phyloP scores from a whole-genome alignment of 2,329 filamentous ascomycete genomes.

The Colletotrichum liriopes region DNA sequence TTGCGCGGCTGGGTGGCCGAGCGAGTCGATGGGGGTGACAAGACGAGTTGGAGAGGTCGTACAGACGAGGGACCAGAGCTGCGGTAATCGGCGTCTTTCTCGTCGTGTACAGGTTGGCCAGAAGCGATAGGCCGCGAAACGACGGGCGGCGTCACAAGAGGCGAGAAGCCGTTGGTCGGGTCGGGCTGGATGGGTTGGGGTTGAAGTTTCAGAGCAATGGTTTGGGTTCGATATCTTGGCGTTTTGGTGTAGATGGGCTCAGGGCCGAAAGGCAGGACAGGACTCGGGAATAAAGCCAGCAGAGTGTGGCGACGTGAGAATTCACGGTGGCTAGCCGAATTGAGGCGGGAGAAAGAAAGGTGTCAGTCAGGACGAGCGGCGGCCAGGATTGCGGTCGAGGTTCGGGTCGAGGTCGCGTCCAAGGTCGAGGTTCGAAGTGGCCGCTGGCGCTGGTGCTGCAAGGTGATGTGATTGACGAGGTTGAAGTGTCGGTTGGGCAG shows the following conservation, averaged over 20 bases:
- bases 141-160: constrained; percentile 36
- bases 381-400: constrained; percentile 6
- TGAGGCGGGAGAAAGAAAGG: not conserved
- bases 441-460: constrained; percentile 20
- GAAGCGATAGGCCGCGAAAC: constrained; percentile 30
- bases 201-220: constrained; percentile 23
- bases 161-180: constrained; percentile 41
- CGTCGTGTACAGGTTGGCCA: constrained; percentile 23
- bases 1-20: constrained; percentile 1
- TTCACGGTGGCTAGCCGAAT: not conserved
- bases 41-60: constrained; percentile 31
- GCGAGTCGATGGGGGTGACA: constrained; percentile 16
- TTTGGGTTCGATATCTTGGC: constrained; percentile 20
- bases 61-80: constrained; percentile 33
- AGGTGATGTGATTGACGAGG: constrained; percentile 33
- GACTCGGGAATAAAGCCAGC: not conserved
- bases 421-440: constrained; percentile 9
- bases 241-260: constrained; percentile 2
- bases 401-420: constrained; percentile 17
- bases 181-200: constrained; percentile 31
- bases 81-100: constrained; percentile 41
- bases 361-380: not conserved
- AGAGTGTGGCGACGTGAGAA: not conserved
- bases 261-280: not conserved
- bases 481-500: constrained; percentile 16